Evolutionary conservation across 768 basidiomycete species (phyloP).

Genomic region (Pholiota microspora): DNA sequence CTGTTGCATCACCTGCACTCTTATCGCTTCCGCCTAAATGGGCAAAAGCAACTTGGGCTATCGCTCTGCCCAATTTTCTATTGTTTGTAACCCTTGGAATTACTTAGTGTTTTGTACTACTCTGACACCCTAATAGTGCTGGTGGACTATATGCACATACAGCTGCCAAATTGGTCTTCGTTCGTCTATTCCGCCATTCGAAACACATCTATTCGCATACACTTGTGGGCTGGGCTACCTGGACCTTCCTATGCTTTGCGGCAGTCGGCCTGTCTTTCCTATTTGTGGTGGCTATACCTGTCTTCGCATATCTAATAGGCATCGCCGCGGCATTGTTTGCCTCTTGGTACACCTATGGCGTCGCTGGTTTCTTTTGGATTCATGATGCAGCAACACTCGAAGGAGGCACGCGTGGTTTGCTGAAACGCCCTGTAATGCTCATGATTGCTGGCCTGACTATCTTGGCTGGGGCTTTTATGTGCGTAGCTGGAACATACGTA

Average conservation of each 20-base stretch:
- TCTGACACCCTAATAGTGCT: not conserved
- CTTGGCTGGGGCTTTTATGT: constrained; percentile 7
- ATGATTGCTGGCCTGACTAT: constrained; percentile 3
- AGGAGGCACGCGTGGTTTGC: not conserved
- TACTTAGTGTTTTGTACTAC: not conserved
- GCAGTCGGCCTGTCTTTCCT: constrained; percentile 6
- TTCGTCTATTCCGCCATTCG: constrained; percentile 8
- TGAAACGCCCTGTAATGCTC: constrained; percentile 2
- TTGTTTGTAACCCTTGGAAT: not conserved
- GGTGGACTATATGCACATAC: constrained; percentile 8
- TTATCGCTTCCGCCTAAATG: constrained; percentile 7
- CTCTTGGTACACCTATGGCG: constrained; percentile 8
- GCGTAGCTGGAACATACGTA: constrained; percentile 8
- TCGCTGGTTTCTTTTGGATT: constrained; percentile 11
- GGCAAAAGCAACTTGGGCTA: constrained; percentile 10
- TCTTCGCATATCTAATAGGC: constrained; percentile 7
- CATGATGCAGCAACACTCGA: not conserved
- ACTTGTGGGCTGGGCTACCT: constrained; percentile 1
- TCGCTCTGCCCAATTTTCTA: constrained; percentile 8
- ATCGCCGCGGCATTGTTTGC: constrained; percentile 6
- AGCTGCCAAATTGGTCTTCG: constrained; percentile 6
- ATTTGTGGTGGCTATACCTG: constrained; percentile 8
- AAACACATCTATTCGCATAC: constrained; percentile 8
- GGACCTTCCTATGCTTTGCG: constrained; percentile 1
- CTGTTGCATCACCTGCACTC: constrained; percentile 5